Conservation (phyloP, 164 flowering plant species). For the Magnolia changhungtana region DNA sequence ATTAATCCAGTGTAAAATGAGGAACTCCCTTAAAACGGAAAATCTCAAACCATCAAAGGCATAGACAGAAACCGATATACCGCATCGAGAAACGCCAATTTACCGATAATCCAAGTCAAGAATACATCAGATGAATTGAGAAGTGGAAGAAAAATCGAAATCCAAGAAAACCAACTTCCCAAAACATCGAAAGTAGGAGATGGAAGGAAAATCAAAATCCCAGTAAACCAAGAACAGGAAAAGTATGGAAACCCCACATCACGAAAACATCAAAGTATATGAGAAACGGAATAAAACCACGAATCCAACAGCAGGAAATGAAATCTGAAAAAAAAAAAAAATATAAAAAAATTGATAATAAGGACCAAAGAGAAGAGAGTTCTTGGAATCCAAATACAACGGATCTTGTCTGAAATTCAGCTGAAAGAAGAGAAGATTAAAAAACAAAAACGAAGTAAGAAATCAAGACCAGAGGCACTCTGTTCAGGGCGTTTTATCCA, state of each 20-base stretch:
- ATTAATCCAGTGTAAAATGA: constrained; percentile 17
- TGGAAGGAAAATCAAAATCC: neutral
- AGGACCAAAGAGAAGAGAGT: neutral
- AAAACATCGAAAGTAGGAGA: neutral
- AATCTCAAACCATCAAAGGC: neutral
- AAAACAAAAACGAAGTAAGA: neutral
- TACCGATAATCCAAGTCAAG: neutral
- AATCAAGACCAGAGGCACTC: neutral
- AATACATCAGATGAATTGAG: neutral
- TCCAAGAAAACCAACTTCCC: no score
- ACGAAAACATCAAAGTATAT: no score
- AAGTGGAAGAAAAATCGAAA: no score
- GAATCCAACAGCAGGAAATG: no score
- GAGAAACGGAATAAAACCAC: no score
- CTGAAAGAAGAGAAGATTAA: neutral
- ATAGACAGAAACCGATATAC: neutral
- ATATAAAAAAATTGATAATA: no score
- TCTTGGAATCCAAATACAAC: neutral
- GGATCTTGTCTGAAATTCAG: neutral
- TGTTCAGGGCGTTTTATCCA: neutral
- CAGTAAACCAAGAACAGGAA: neutral
- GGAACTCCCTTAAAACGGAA: neutral
- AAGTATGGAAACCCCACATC: no score
- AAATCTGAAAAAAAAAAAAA: no score
- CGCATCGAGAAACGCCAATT: neutral